phyloP scores from a whole-genome alignment of 1,284 basidiomycete species.

The Ganoderma leucocontextum region DNA sequence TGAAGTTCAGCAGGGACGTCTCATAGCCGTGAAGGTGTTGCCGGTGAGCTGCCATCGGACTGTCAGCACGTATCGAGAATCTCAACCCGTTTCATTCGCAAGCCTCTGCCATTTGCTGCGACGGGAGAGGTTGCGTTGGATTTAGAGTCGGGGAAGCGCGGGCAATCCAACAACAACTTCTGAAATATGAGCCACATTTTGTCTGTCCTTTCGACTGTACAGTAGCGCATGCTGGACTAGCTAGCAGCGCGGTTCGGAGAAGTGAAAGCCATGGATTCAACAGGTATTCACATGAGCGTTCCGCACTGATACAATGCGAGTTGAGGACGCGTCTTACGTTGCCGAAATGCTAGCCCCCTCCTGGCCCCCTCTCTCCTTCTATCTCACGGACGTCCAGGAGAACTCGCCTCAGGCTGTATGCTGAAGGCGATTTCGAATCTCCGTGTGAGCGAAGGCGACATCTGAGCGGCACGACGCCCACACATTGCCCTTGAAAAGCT shows the following conservation, averaged over 20 bases:
- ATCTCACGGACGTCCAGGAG: not conserved
- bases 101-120: not conserved
- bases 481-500: not conserved
- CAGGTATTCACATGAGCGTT: not conserved
- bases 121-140: not conserved
- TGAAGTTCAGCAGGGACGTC: not conserved
- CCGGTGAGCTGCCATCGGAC: not conserved
- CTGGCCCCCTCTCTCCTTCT: too few species aligned
- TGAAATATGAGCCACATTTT: not conserved
- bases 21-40: not conserved
- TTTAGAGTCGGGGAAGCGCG: not conserved
- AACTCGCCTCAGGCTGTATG: not conserved
- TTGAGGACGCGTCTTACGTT: not conserved
- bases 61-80: not conserved
- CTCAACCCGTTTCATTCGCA: not conserved
- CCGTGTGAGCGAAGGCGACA: not conserved
- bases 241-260: not conserved
- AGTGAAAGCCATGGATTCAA: not conserved
- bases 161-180: not conserved
- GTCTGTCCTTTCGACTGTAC: not conserved
- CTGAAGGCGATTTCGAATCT: not conserved
- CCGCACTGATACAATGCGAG: not conserved
- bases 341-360: too few species aligned
- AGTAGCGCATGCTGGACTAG: not conserved
- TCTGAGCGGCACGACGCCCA: conserved; percentile 1